These are phyloP conservation scores for Oryza officinalis DNA, from an alignment of 176 grass and related monocot genomes.

Conservation along the genomic window DNA sequence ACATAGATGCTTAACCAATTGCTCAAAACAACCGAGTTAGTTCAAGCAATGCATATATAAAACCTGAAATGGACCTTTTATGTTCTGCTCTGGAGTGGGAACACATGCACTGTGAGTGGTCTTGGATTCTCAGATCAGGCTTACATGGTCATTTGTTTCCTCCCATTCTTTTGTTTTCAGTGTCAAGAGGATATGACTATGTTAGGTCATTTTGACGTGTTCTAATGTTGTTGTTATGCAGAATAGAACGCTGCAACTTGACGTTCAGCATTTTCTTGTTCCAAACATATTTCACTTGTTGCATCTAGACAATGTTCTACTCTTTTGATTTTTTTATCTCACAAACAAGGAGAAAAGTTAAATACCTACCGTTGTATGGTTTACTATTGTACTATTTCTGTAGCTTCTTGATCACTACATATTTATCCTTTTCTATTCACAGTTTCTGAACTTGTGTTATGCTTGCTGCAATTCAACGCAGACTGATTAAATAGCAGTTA, in stretches of 20 bases:
- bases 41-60: not conserved
- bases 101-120: not conserved
- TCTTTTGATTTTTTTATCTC: constrained; percentile 12
- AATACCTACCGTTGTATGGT: not conserved
- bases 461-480: not conserved
- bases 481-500: not conserved
- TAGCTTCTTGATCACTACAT: not conserved
- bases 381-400: not conserved
- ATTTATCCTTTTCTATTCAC: not conserved
- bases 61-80: too few species aligned
- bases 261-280: not conserved
- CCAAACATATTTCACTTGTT: not conserved
- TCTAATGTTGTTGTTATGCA: not conserved
- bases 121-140: not conserved
- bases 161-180: constrained; percentile 1
- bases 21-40: not conserved
- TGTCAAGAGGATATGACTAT: not conserved
- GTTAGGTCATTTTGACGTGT: not conserved
- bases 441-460: not conserved
- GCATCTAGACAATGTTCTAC: not conserved
- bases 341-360: not conserved
- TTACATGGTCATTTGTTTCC: not conserved
- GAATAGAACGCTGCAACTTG: not conserved
- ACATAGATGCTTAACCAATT: not conserved
- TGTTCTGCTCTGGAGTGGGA: not conserved